These are phyloP conservation scores for Stentor roeselii DNA, from an alignment of 73 alveolate genomes.

Conservation along the genomic window DNA sequence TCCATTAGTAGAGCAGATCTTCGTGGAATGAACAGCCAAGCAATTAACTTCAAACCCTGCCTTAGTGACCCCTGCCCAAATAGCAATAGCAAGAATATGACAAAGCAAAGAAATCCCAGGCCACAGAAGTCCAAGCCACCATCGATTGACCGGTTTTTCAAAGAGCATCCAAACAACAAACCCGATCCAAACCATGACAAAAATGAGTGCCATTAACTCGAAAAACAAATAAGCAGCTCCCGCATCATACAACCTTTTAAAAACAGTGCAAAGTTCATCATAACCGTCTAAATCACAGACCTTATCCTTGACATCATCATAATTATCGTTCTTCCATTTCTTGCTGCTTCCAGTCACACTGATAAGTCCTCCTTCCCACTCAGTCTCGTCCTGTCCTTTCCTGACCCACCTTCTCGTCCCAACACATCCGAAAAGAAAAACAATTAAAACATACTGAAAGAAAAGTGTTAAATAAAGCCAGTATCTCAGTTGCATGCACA, in stretches of 20 bases:
- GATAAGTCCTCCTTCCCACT: constrained; percentile 25
- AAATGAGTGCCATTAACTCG: background rate
- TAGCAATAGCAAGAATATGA: background rate
- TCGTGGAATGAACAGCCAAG: background rate
- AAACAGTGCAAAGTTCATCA: background rate
- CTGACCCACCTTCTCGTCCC: constrained; percentile 23
- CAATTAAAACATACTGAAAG: background rate
- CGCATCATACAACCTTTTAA: constrained; percentile 11
- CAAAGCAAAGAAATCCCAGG: background rate
- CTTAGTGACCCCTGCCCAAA: constrained; percentile 23
- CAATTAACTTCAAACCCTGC: constrained; percentile 15
- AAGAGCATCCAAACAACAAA: background rate
- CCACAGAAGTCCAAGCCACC: constrained; percentile 9
- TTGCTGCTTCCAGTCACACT: background rate
- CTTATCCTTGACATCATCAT: background rate
- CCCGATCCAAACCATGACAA: background rate
- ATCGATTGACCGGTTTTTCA: background rate
- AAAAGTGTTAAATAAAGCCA: background rate
- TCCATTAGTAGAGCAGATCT: constrained; percentile 17
- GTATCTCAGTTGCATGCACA: constrained; percentile 4
- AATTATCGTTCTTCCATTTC: background rate
- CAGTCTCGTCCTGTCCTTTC: constrained; percentile 6
- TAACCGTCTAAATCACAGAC: background rate
- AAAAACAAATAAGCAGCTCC: constrained; percentile 21
- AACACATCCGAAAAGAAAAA: background rate